Evolutionary conservation across 202 grass and related monocot genomes (phyloP).

Genomic region (Setaria italica): DNA sequence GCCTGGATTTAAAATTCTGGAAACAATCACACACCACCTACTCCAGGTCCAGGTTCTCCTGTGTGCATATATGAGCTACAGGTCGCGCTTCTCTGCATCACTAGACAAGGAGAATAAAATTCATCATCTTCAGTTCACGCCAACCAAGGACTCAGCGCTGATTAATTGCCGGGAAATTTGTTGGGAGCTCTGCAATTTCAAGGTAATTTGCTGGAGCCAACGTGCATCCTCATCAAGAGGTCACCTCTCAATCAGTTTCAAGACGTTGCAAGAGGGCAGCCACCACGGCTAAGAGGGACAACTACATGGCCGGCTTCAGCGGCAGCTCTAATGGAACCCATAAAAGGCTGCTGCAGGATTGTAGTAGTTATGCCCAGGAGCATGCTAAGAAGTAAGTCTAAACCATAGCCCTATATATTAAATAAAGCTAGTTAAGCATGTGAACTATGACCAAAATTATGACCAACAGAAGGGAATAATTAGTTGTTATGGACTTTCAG

Average conservation of each 20-base stretch:
- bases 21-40: slow-evolving; percentile 55
- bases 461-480: slow-evolving; percentile 13
- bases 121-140: slow-evolving; percentile 32
- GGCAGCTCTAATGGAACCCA: slow-evolving; percentile 28
- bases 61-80: slow-evolving; percentile 44
- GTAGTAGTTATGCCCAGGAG: slow-evolving; percentile 19
- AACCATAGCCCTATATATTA: slow-evolving; percentile 1
- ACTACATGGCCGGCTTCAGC: slow-evolving; percentile 24
- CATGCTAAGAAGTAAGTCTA: slow-evolving; percentile 56
- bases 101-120: slow-evolving; percentile 50
- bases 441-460: background rate
- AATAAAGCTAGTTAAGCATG: background rate
- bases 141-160: slow-evolving; percentile 23
- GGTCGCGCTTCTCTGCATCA: slow-evolving; percentile 33
- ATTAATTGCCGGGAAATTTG: background rate
- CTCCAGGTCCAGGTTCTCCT: slow-evolving; percentile 40
- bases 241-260: slow-evolving; percentile 17
- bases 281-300: slow-evolving; percentile 34
- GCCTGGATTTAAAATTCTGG: slow-evolving; percentile 46
- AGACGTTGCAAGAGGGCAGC: slow-evolving; percentile 10
- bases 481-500: background rate
- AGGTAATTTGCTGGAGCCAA: slow-evolving; percentile 28
- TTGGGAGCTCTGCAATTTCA: slow-evolving; percentile 23
- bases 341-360: slow-evolving; percentile 43
- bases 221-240: background rate